Evolutionary conservation across 352 stramenopile species (phyloP).

Genomic region (Thalassiosira hispida): DNA sequence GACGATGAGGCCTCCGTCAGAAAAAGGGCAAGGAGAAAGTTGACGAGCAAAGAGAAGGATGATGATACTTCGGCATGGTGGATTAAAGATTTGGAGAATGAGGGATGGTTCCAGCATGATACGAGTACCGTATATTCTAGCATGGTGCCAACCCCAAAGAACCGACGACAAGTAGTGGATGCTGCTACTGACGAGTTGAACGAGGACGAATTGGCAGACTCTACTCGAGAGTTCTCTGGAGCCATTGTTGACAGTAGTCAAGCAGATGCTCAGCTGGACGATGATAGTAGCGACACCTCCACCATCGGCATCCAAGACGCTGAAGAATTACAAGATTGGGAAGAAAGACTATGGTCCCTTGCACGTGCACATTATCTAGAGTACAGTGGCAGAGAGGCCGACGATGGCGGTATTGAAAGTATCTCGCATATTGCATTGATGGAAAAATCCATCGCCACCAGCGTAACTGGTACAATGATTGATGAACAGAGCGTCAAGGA

Average conservation of each 20-base stretch:
- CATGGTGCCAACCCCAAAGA: conserved; percentile 15
- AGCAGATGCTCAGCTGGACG: conserved; percentile 6
- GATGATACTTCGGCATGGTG: conserved; percentile 44
- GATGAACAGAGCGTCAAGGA: conserved; percentile 59
- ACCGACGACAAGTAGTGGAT: conserved; percentile 18
- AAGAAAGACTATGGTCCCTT: conserved; percentile 60
- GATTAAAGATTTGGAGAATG: conserved; percentile 52
- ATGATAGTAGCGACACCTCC: conserved; percentile 36
- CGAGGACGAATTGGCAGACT: conserved; percentile 6
- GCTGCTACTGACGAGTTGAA: conserved; percentile 13
- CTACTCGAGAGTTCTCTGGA: conserved; percentile 5
- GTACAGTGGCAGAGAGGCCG: conserved; percentile 22
- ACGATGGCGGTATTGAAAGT: neutral
- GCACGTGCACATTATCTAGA: conserved; percentile 54
- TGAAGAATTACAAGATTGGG: conserved; percentile 59
- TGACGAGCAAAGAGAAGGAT: neutral
- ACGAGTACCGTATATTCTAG: conserved; percentile 50
- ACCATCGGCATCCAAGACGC: conserved; percentile 36
- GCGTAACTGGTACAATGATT: neutral
- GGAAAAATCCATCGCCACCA: conserved; percentile 5
- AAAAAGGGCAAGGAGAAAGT: conserved; percentile 3
- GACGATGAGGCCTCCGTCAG: conserved; percentile 5
- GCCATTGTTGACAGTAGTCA: neutral
- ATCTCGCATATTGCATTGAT: conserved; percentile 1
- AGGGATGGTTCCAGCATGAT: conserved; percentile 61